Conservation (phyloP, 2,329 filamentous ascomycete genomes). For the Bretziella fagacearum region DNA sequence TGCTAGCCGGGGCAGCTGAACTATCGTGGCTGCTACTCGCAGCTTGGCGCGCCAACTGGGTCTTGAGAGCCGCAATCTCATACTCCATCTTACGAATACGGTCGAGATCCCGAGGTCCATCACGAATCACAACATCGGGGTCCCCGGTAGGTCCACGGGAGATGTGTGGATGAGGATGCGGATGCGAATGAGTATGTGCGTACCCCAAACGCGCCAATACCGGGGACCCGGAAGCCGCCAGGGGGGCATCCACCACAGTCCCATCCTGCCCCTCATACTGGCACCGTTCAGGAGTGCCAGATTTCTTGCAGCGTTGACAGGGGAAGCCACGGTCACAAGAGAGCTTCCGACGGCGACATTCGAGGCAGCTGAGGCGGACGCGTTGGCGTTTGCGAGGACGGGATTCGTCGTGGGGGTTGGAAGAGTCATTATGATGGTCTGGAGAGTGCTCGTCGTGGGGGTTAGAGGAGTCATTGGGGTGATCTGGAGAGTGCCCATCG, state of each 20-base stretch:
- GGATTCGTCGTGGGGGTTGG: constrained; percentile 13
- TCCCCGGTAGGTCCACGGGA: constrained; percentile 12
- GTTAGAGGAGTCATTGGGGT: neutral
- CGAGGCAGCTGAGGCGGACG: constrained; percentile 41
- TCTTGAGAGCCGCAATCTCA: constrained; percentile 40
- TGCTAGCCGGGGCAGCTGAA: constrained; percentile 1
- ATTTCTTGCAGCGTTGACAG: constrained; percentile 45
- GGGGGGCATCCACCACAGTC: constrained; percentile 30
- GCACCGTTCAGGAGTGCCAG: constrained; percentile 41
- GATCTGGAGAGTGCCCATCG: constrained; percentile 3
- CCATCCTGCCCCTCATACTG: constrained; percentile 41
- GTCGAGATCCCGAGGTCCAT: constrained; percentile 34
- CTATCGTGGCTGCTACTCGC: constrained; percentile 17
- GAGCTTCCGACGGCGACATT: constrained; percentile 43
- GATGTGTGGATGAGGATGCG: no score
- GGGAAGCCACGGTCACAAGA: constrained; percentile 45
- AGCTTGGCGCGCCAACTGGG: constrained; percentile 29
- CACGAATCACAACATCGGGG: constrained; percentile 22
- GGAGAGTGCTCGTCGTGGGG: neutral
- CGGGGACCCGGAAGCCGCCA: constrained; percentile 23
- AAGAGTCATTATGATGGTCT: neutral
- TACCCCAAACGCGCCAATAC: constrained; percentile 23
- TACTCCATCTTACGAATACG: constrained; percentile 42
- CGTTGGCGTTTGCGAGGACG: constrained; percentile 40
- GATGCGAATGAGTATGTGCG: no score